phyloP scores from a whole-genome alignment of 148 eudicot species.

The Camellia japonica region DNA sequence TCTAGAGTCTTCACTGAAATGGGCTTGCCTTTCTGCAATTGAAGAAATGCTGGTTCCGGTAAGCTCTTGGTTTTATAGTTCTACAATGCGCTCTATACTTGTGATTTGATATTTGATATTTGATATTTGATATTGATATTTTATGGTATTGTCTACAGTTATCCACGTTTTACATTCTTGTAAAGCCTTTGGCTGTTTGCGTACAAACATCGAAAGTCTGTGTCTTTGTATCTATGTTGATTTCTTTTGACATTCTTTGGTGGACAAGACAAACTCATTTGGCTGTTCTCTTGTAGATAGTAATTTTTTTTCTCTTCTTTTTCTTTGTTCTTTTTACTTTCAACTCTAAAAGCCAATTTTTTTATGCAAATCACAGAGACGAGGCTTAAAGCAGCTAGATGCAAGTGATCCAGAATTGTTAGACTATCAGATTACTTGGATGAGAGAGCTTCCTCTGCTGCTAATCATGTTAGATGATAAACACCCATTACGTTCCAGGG shows the following conservation, averaged over 20 bases:
- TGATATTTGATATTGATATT: neutral
- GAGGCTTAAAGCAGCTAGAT: constrained; percentile 39
- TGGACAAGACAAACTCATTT: neutral
- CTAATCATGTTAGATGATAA: constrained; percentile 57
- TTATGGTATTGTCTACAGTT: neutral
- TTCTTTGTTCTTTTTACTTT: neutral
- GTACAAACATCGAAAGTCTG: neutral
- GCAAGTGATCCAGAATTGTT: constrained; percentile 41
- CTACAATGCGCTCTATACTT: neutral
- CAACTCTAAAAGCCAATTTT: neutral
- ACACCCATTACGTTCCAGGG: constrained; percentile 57
- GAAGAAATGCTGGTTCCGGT: constrained; percentile 85
- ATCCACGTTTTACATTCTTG: neutral
- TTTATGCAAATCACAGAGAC: constrained; percentile 39
- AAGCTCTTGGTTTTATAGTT: constrained; percentile 30
- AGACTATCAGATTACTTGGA: constrained; percentile 60
- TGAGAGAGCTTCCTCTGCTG: constrained; percentile 60
- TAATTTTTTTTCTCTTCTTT: neutral
- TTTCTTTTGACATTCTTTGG: neutral
- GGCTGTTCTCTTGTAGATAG: neutral
- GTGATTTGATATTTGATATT: too few relatives aligned
- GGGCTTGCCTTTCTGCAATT: constrained; percentile 72
- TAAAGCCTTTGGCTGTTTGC: neutral
- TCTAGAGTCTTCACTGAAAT: constrained; percentile 62
- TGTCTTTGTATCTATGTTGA: neutral